Percentiles rank a stretch among this genome's conserved stretches.
Conservation (phyloP, 2,329 filamentous ascomycete genomes). For the Aspergillus caelatus region DNA sequence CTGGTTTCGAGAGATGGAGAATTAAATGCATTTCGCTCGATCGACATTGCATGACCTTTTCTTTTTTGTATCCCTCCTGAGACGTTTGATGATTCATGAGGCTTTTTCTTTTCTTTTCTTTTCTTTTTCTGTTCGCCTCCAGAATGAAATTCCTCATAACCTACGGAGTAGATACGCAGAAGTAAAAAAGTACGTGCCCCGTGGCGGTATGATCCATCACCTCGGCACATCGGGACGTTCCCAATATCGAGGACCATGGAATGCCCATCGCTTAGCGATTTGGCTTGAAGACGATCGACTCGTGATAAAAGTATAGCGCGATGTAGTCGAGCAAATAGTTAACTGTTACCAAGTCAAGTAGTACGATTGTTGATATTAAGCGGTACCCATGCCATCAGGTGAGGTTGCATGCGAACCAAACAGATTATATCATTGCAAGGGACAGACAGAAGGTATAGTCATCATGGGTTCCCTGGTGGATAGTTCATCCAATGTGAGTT, state of each 20-base stretch:
- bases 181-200: neutral
- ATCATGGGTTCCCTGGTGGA: neutral
- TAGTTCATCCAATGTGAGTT: neutral
- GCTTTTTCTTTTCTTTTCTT: neutral
- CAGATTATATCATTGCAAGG: neutral
- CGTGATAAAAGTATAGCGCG: neutral
- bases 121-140: neutral
- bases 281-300: neutral
- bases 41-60: constrained; percentile 37
- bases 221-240: constrained; percentile 10
- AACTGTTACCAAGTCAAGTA: neutral
- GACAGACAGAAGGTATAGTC: neutral
- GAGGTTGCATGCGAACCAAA: neutral
- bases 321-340: neutral
- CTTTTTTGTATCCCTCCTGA: constrained; percentile 20
- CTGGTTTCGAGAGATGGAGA: neutral
- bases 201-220: constrained; percentile 13
- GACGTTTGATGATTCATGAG: constrained; percentile 6
- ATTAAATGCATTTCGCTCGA: constrained; percentile 15
- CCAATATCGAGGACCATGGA: constrained; percentile 9
- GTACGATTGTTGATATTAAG: neutral
- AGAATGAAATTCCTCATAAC: neutral
- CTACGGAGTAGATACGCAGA: neutral
- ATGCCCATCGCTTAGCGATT: constrained; percentile 2
- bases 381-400: neutral